A percentile compares a stretch with the other conserved stretches of the same genome.
These are phyloP conservation scores for Colletotrichum karsti DNA, from an alignment of 2,329 filamentous ascomycete genomes.

Conservation along the genomic window DNA sequence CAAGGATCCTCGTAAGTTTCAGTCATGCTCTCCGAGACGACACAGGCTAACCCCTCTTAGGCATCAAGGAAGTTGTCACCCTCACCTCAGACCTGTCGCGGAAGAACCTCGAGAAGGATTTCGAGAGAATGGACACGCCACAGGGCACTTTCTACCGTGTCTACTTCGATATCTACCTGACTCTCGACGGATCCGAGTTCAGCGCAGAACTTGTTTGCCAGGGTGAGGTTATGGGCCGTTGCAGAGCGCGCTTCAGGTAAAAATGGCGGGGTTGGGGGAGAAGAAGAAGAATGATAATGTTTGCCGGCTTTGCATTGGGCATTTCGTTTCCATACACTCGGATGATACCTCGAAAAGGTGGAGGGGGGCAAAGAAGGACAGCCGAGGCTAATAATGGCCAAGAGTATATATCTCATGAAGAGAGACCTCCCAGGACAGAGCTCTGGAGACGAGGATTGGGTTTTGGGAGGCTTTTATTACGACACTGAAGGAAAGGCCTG, in stretches of 20 bases:
- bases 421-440: constrained; percentile 23
- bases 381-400: constrained; percentile 27
- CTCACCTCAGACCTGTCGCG: constrained; percentile 95
- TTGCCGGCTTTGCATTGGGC: constrained; percentile 14
- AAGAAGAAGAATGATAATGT: constrained; percentile 14
- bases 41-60: constrained; percentile 56
- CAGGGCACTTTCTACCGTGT: constrained; percentile 95
- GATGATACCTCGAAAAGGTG: constrained; percentile 32
- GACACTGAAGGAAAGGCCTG: constrained; percentile 25
- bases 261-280: constrained; percentile 23
- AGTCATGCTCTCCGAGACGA: not conserved
- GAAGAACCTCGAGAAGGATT: constrained; percentile 99
- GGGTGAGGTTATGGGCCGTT: constrained; percentile 98
- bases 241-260: constrained; percentile 86
- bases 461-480: constrained; percentile 21
- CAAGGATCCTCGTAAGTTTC: constrained; percentile 93
- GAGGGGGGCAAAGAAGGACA: constrained; percentile 19
- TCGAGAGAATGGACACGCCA: constrained; percentile 98
- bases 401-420: constrained; percentile 29
- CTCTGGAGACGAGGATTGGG: constrained; percentile 18
- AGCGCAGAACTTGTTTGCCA: constrained; percentile 99
- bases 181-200: constrained; percentile 96
- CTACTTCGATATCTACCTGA: constrained; percentile 85
- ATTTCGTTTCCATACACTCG: constrained; percentile 31
- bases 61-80: constrained; percentile 98